These are phyloP conservation scores for Suillus brevipes DNA, from an alignment of 768 basidiomycete genomes.

Conservation along the genomic window DNA sequence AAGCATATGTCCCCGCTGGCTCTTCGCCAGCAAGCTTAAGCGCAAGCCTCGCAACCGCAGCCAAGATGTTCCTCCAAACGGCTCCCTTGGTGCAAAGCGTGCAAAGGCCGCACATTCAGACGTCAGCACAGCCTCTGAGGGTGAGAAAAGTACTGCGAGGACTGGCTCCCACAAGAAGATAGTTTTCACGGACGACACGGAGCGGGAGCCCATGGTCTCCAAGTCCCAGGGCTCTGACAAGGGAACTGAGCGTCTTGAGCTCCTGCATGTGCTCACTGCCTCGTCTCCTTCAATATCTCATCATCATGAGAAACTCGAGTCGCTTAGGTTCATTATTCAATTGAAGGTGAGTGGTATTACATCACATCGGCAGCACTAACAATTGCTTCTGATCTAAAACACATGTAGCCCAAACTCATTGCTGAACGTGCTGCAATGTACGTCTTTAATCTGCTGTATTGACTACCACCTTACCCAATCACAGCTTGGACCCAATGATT, in stretches of 20 bases:
- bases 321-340: background rate
- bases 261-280: background rate
- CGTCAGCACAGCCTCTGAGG: constrained; percentile 15
- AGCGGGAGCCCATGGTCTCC: no score
- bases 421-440: background rate
- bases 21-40: constrained; percentile 48
- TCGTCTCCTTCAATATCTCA: background rate
- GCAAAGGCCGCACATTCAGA: background rate
- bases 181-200: background rate
- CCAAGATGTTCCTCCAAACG: constrained; percentile 12
- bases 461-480: background rate
- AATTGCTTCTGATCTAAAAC: background rate
- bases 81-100: constrained; percentile 16
- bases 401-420: background rate
- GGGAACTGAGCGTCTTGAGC: no score
- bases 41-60: constrained; percentile 25
- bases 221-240: no score
- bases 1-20: no score
- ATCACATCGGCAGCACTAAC: background rate
- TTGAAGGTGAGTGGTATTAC: background rate
- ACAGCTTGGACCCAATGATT: no score
- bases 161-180: constrained; percentile 4
- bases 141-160: constrained; percentile 13
- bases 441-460: background rate
- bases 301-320: background rate